Percentiles rank a stretch among this genome's conserved stretches.
These are phyloP conservation scores for Tetradesmus lagerheimii DNA, from an alignment of 139 green algal species.

Conservation along the genomic window DNA sequence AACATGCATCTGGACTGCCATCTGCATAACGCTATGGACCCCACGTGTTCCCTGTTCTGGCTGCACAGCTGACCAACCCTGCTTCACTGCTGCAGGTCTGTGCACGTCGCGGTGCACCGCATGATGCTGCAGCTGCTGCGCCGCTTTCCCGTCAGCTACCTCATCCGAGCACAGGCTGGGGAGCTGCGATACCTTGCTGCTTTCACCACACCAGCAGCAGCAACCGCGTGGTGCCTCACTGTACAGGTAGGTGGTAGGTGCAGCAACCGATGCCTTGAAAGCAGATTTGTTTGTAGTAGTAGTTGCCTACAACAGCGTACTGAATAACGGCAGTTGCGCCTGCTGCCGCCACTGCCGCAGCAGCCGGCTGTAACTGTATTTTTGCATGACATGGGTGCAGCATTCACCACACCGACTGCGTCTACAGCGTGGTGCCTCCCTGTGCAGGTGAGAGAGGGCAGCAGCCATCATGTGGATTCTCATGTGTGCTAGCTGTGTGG, in stretches of 20 bases:
- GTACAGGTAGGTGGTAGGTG: neutral
- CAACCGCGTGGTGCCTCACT: neutral
- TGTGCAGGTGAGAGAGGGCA: conserved; percentile 49
- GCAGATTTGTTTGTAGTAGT: too few relatives aligned
- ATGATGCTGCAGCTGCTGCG: conserved; percentile 26
- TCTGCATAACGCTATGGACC: neutral
- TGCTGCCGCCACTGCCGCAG: too few relatives aligned
- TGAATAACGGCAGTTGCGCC: too few relatives aligned
- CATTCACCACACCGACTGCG: conserved; percentile 23
- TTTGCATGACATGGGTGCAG: too few relatives aligned
- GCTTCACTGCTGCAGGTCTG: conserved; percentile 6
- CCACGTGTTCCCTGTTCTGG: neutral
- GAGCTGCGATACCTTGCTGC: conserved; percentile 37
- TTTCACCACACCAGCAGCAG: conserved; percentile 25
- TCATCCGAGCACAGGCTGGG: conserved; percentile 22
- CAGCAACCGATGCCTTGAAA: too few relatives aligned
- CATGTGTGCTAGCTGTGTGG: too few relatives aligned
- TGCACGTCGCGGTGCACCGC: neutral
- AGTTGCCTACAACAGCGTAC: too few relatives aligned
- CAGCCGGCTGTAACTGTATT: too few relatives aligned
- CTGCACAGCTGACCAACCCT: too few relatives aligned
- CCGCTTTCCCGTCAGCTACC: conserved; percentile 31
- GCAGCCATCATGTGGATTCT: too few relatives aligned
- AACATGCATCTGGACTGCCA: too few relatives aligned
- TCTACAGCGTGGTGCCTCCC: conserved; percentile 13